phyloP scores from a whole-genome alignment of 306 rosid genomes.

The Astragalus membranaceus region DNA sequence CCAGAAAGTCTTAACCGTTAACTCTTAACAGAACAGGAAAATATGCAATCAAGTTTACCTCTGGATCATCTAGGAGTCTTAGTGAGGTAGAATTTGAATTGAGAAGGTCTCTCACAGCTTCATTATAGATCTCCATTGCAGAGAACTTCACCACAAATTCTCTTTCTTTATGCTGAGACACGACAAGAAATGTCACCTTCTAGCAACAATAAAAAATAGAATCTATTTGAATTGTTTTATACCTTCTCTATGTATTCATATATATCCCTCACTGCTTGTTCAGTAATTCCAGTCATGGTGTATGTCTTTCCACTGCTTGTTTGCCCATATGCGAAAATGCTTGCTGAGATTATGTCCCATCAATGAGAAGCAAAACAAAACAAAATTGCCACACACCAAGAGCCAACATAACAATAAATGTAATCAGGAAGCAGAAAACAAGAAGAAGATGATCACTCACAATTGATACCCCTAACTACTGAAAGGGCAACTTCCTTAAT shows the following conservation, averaged over 20 bases:
- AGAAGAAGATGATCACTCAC: slow-evolving; percentile 41
- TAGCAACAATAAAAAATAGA: not conserved
- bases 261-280: slow-evolving; percentile 62
- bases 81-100: slow-evolving; percentile 41
- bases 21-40: not conserved
- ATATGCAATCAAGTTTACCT: slow-evolving; percentile 40
- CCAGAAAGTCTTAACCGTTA: not conserved
- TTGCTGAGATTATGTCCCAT: slow-evolving; percentile 38
- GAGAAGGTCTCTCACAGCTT: slow-evolving; percentile 83
- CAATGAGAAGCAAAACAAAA: not conserved
- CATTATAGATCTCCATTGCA: slow-evolving; percentile 91
- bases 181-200: slow-evolving; percentile 22
- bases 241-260: slow-evolving; percentile 61
- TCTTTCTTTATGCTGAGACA: slow-evolving; percentile 59
- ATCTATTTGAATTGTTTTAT: not conserved
- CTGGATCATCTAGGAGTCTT: slow-evolving; percentile 87
- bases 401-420: not conserved
- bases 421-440: slow-evolving; percentile 16
- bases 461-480: slow-evolving; percentile 75
- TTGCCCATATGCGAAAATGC: slow-evolving; percentile 91
- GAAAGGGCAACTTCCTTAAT: slow-evolving; percentile 82
- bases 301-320: slow-evolving; percentile 98
- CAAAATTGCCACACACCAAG: not conserved
- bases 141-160: slow-evolving; percentile 73
- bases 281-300: slow-evolving; percentile 81